Conservation (phyloP, 495 filamentous ascomycete genomes). For the Podospora australis region DNA sequence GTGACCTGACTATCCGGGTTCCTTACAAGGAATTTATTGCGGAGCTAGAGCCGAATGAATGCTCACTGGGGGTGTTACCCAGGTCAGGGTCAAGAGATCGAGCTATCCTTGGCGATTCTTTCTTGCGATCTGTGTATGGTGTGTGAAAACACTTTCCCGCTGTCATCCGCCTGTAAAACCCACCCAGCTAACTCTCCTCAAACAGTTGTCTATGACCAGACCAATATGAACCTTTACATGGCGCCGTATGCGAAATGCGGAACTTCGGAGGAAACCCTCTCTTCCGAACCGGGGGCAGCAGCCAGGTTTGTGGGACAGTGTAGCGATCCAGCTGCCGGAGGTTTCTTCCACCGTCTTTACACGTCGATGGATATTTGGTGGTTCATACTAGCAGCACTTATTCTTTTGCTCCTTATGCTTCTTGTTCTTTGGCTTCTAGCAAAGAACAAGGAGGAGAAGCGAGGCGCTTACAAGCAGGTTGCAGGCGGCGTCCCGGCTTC, state of each 20-base stretch:
- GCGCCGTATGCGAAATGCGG: constrained; percentile 19
- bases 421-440: too few relatives aligned
- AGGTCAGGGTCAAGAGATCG: constrained; percentile 45
- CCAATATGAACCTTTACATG: constrained; percentile 13
- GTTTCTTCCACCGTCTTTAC: not conserved
- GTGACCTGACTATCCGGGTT: constrained; percentile 57
- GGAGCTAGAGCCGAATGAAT: constrained; percentile 35
- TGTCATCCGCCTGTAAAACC: too few relatives aligned
- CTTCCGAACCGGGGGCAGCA: constrained; percentile 3
- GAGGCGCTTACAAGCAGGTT: too few relatives aligned
- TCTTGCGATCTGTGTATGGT: constrained; percentile 72
- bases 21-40: constrained; percentile 46
- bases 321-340: too few relatives aligned
- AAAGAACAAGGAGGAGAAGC: too few relatives aligned
- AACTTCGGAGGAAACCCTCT: constrained; percentile 12
- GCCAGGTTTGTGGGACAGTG: constrained; percentile 8
- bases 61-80: constrained; percentile 64
- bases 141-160: not conserved
- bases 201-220: constrained; percentile 20
- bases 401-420: too few relatives aligned
- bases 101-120: constrained; percentile 76
- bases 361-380: not conserved
- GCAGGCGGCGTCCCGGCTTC: too few relatives aligned
- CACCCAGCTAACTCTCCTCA: too few relatives aligned
- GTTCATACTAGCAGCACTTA: too few relatives aligned